Conservation (phyloP, 345 rosid species). For the Citrus trifoliata region DNA sequence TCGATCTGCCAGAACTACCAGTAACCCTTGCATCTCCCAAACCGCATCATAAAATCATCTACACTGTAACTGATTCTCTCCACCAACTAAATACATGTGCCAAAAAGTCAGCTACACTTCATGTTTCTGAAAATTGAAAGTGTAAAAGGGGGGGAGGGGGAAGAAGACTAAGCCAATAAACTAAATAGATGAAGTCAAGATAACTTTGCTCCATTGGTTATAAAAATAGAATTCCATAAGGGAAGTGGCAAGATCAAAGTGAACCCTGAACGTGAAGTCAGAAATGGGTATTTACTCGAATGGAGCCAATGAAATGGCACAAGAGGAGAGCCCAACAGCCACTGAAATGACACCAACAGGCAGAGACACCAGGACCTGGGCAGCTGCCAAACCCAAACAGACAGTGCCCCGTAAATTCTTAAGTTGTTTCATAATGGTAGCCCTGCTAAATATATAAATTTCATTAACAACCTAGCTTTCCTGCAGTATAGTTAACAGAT, state of each 20-base stretch:
- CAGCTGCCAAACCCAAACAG: neutral
- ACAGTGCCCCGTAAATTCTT: neutral
- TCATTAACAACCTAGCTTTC: neutral
- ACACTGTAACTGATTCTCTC: neutral
- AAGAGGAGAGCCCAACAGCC: neutral
- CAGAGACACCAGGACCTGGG: neutral
- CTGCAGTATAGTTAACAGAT: neutral
- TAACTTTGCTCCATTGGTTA: neutral
- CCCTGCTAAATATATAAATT: neutral
- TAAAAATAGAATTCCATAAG: neutral
- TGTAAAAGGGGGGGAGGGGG: neutral
- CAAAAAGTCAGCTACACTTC: neutral
- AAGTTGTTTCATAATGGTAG: neutral
- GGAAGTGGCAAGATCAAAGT: neutral
- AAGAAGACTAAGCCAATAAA: neutral
- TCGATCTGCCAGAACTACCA: neutral
- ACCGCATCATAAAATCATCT: neutral
- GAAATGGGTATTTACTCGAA: neutral
- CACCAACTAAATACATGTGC: neutral
- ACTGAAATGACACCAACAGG: neutral
- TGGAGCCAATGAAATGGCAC: neutral
- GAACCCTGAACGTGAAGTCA: neutral
- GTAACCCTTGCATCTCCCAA: neutral
- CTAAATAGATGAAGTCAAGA: neutral
- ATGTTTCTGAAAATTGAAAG: neutral